phyloP scores from a whole-genome alignment of 2,329 filamentous ascomycete species.

The Sporothrix phasma region DNA sequence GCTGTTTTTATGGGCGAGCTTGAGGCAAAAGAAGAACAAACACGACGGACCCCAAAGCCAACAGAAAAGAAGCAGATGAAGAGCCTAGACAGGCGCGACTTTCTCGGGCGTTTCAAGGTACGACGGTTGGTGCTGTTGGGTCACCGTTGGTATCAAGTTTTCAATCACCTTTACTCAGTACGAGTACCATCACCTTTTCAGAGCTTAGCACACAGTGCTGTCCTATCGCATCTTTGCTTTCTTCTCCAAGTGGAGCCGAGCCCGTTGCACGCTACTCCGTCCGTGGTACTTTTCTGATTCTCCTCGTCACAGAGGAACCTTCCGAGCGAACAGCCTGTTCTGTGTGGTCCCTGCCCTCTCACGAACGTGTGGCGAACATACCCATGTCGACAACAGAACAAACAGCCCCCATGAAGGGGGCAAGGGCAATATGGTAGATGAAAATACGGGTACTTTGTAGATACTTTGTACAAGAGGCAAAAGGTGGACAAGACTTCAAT shows the following conservation, averaged over 20 bases:
- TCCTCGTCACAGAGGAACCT: neutral
- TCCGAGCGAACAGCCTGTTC: neutral
- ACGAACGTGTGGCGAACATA: neutral
- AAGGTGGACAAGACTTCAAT: neutral
- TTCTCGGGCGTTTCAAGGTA: neutral
- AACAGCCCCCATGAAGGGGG: too few species aligned
- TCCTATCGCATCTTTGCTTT: neutral
- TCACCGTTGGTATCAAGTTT: neutral
- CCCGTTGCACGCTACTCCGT: neutral
- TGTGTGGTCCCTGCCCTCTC: neutral
- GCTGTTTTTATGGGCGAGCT: neutral
- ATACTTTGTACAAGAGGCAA: neutral
- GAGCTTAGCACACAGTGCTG: too few species aligned
- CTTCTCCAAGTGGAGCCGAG: constrained; percentile 1
- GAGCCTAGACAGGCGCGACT: too few species aligned
- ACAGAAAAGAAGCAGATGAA: too few species aligned
- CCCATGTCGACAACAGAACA: constrained; percentile 1
- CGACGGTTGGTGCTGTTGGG: neutral
- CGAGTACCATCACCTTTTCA: neutral
- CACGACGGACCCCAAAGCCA: too few species aligned
- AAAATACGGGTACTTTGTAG: too few species aligned
- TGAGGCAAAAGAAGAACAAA: neutral
- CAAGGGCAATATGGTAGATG: too few species aligned
- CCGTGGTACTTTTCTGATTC: neutral
- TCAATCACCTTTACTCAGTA: neutral